Evolutionary conservation across 805 yeast species (phyloP).

Genomic region (Debaryomyces hansenii): DNA sequence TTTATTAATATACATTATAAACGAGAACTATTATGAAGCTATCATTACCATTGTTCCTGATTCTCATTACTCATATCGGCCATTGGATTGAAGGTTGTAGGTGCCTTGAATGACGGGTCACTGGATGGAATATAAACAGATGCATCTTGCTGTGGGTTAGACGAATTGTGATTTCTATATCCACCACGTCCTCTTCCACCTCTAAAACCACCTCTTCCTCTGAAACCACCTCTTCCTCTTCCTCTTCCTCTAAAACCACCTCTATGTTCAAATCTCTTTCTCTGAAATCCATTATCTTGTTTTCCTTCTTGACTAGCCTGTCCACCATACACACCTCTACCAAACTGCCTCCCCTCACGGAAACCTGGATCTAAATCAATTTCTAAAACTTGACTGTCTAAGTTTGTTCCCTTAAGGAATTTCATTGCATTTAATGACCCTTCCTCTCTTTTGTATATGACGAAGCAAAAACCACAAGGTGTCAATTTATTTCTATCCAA

Average conservation of each 20-base stretch:
- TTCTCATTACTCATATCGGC: slow-evolving; percentile 7
- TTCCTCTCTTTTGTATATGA: slow-evolving; percentile 65
- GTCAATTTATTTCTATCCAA: slow-evolving; percentile 85
- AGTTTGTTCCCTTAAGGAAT: slow-evolving; percentile 74
- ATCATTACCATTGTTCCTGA: not conserved
- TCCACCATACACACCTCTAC: slow-evolving; percentile 91
- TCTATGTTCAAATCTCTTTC: slow-evolving; percentile 12
- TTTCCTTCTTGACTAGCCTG: slow-evolving; percentile 73
- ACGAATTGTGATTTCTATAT: not conserved
- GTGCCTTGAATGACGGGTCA: slow-evolving; percentile 17
- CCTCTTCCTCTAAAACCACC: slow-evolving; percentile 28
- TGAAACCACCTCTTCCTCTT: slow-evolving; percentile 30
- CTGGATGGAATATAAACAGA: slow-evolving; percentile 22
- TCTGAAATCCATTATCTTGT: slow-evolving; percentile 6
- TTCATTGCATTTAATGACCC: slow-evolving; percentile 83
- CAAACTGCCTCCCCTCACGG: slow-evolving; percentile 92
- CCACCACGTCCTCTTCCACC: slow-evolving; percentile 25
- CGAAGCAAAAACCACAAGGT: slow-evolving; percentile 97
- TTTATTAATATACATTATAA: too few relatives aligned
- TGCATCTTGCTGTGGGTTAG: slow-evolving; percentile 10
- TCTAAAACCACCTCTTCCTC: slow-evolving; percentile 38
- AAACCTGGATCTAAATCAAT: slow-evolving; percentile 97
- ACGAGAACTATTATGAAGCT: not conserved
- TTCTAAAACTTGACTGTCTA: slow-evolving; percentile 78
- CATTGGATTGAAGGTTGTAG: slow-evolving; percentile 15